These are phyloP conservation scores for Cordyceps cateniannulata DNA, from an alignment of 2,329 filamentous ascomycete genomes.

Conservation along the genomic window DNA sequence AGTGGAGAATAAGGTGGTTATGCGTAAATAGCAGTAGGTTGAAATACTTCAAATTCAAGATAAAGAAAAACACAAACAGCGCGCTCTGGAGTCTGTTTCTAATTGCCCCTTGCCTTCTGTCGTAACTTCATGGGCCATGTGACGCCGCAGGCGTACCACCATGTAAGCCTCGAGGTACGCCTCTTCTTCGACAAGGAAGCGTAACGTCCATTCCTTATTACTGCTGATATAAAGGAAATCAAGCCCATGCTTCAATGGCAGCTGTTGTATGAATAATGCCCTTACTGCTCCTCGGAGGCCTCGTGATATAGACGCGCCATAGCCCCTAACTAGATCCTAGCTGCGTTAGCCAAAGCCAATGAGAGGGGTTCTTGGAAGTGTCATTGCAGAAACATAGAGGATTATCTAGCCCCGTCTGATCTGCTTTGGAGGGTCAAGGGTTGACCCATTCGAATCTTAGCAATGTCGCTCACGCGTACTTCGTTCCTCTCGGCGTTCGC, in stretches of 20 bases:
- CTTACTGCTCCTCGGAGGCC: slow-evolving; percentile 10
- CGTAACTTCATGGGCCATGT: slow-evolving; percentile 5
- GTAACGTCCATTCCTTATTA: slow-evolving; percentile 12
- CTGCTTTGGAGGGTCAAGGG: background rate
- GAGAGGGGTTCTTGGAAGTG: slow-evolving; percentile 7
- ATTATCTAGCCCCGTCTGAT: background rate
- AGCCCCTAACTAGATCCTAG: slow-evolving; percentile 9
- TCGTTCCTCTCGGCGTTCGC: slow-evolving; percentile 11
- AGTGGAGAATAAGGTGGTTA: too few species aligned
- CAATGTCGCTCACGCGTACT: slow-evolving; percentile 7
- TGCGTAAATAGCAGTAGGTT: too few species aligned
- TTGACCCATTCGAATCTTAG: background rate
- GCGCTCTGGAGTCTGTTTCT: too few species aligned
- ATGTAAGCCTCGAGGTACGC: slow-evolving; percentile 11
- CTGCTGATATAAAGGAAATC: slow-evolving; percentile 11
- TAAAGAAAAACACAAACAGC: too few species aligned
- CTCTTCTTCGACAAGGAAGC: slow-evolving; percentile 5
- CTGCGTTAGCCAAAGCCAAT: slow-evolving; percentile 9
- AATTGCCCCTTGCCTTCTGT: background rate
- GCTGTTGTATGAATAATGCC: slow-evolving; percentile 8
- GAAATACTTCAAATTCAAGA: too few species aligned
- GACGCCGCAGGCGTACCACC: slow-evolving; percentile 13
- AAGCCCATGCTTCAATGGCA: slow-evolving; percentile 8
- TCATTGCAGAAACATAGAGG: background rate
- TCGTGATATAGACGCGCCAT: slow-evolving; percentile 6